Evolutionary conservation across 352 stramenopile species (phyloP), one percentile per base, ranked within the genome.

Genomic region (Globisporangium irregulare): DNA sequence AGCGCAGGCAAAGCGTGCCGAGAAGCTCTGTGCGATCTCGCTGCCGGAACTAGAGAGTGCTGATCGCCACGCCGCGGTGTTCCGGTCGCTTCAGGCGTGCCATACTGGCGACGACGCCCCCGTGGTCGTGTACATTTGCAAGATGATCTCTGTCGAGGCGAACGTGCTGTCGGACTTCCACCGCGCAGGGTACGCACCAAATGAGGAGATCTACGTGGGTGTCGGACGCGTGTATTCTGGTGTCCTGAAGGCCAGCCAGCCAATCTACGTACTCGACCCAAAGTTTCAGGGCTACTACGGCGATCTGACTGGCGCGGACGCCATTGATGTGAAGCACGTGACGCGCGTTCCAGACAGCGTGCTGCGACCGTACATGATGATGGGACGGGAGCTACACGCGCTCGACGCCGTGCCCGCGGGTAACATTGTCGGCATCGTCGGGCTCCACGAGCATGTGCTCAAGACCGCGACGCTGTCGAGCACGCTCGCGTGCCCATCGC

Each of bases 221-320:
- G 90, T 98, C 25, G 93, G 84, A 10, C 83, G 94, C 20, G 87
- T 98, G 8, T 98, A 97, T 69, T 96, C 86, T 60, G 94, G 94
- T 48, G 87, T 91, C 18, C 72, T 98, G 43, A 73, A 72, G 7
- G 71, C 80, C 25, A 76, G 87, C 1, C 71, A 84, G 50, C 76
- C 81, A 1, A 64, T 96, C 25, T 90, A 94, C 67, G 84, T 98
- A 53, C 79, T 98, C 34, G 90, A 94, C 18, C 91, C 93, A 2
- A 97, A 97, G 67, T 98, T 97, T 67, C 87, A 93, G 55, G 84
- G 84, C 24, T 72, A 81, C 24, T 66, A 79, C 59, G 73, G 70
- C 7, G 70, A 78, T 51, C 53, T 81, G 15, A 24, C 43, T 24
- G 71, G 75, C 57, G 50, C 77, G 9, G 73, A 82, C 48, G 29